phyloP scores from a whole-genome alignment of 257 asterid species.

The Handroanthus guayacan region DNA sequence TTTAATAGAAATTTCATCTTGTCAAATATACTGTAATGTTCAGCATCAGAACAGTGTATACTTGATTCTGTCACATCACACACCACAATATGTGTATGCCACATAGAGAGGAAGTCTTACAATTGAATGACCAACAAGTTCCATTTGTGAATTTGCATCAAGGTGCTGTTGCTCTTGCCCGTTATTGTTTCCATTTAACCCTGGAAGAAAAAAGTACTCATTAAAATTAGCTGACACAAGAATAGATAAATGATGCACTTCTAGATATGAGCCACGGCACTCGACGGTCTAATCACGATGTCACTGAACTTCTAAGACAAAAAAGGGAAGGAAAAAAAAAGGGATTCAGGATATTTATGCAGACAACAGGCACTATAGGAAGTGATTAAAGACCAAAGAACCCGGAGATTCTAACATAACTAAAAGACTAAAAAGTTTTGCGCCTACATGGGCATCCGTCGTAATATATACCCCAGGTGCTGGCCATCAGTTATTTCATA shows the following conservation, averaged over 20 bases:
- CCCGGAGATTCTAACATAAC: not conserved
- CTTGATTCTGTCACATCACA: conserved; percentile 7
- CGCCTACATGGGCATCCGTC: not conserved
- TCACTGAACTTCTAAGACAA: not conserved
- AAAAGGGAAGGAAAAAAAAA: not conserved
- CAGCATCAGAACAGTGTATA: conserved; percentile 6
- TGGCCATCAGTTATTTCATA: conserved; percentile 10
- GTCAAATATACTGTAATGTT: not conserved
- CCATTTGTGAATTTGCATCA: conserved; percentile 63
- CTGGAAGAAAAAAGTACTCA: conserved; percentile 43
- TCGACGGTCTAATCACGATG: not conserved
- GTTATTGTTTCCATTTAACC: conserved; percentile 49
- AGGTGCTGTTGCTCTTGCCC: conserved; percentile 54
- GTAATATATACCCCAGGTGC: not conserved
- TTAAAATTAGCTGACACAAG: conserved; percentile 29
- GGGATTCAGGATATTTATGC: not conserved
- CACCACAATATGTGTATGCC: not conserved
- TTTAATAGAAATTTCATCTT: not conserved
- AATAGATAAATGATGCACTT: not conserved
- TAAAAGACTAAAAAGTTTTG: not conserved
- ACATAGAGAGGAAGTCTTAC: conserved; percentile 46
- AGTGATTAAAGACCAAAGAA: not conserved
- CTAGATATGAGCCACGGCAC: not conserved
- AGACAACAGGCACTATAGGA: no score
- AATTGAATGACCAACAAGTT: conserved; percentile 80